Evolutionary conservation across 108 stramenopile genomes (phyloP).

Genomic region (Cyclotella baltica): DNA sequence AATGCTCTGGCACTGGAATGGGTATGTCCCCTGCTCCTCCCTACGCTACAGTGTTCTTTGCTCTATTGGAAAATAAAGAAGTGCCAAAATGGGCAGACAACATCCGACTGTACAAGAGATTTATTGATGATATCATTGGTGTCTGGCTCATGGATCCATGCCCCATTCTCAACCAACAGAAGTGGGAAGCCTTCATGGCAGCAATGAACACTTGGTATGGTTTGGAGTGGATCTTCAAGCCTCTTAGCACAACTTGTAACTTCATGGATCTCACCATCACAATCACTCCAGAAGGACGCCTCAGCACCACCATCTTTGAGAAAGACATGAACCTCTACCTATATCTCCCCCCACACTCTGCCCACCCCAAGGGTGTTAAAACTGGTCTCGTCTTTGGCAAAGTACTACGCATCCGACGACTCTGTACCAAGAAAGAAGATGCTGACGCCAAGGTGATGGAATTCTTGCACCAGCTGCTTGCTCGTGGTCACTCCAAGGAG

Average conservation of each 20-base stretch:
- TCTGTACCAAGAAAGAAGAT: slow-evolving; percentile 14
- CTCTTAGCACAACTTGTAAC: too few relatives aligned
- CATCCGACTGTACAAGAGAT: too few relatives aligned
- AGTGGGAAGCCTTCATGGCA: too few relatives aligned
- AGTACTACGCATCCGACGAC: slow-evolving; percentile 22
- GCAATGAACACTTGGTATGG: too few relatives aligned
- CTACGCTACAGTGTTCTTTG: too few relatives aligned
- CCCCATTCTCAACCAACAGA: too few relatives aligned
- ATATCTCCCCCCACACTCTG: slow-evolving; percentile 15
- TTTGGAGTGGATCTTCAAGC: too few relatives aligned
- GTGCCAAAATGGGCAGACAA: background rate
- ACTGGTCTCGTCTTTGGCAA: slow-evolving; percentile 23
- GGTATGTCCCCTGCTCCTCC: too few relatives aligned
- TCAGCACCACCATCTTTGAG: slow-evolving; percentile 23
- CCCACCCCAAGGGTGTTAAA: background rate
- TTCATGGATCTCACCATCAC: too few relatives aligned
- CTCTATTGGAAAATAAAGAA: slow-evolving; percentile 6
- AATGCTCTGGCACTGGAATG: slow-evolving; percentile 28
- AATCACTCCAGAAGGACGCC: slow-evolving; percentile 15
- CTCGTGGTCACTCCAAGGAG: slow-evolving; percentile 20
- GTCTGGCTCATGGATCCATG: too few relatives aligned
- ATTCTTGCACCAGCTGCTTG: slow-evolving; percentile 18
- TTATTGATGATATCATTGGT: too few relatives aligned
- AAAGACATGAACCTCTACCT: slow-evolving; percentile 20
- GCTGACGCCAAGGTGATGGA: slow-evolving; percentile 4